A percentile compares a stretch with the other conserved stretches of the same genome.
These are phyloP conservation scores for Maudiozyma serrabonitensis DNA, from an alignment of 805 yeast species.

Conservation along the genomic window DNA sequence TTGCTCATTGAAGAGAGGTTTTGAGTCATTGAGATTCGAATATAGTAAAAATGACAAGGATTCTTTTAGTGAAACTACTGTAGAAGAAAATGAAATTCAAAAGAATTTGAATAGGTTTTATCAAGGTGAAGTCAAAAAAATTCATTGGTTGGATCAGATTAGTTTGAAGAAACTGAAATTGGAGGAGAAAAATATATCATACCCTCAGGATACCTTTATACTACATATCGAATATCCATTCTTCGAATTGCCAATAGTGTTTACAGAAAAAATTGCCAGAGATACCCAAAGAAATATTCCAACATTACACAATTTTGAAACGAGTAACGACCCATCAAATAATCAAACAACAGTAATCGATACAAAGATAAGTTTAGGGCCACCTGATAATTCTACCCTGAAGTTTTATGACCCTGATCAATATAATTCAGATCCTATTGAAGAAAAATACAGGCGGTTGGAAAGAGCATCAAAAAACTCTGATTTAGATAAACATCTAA, in stretches of 20 bases:
- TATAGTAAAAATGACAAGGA: constrained; percentile 5
- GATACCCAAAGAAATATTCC: constrained; percentile 26
- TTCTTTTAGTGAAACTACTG: not conserved
- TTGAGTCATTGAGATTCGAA: constrained; percentile 45
- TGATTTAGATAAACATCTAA: constrained; percentile 70
- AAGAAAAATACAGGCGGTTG: constrained; percentile 71
- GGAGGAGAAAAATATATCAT: constrained; percentile 12
- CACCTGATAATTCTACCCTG: constrained; percentile 24
- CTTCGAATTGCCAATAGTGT: constrained; percentile 66
- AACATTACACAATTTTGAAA: constrained; percentile 37
- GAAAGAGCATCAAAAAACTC: constrained; percentile 76
- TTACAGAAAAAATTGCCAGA: constrained; percentile 43
- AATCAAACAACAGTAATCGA: constrained; percentile 25
- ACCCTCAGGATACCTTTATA: constrained; percentile 25
- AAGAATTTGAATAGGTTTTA: constrained; percentile 50
- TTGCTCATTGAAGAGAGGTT: constrained; percentile 59
- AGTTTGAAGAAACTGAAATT: constrained; percentile 43
- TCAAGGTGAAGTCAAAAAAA: constrained; percentile 49
- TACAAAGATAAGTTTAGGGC: constrained; percentile 20
- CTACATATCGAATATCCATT: constrained; percentile 49
- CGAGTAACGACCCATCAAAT: constrained; percentile 22
- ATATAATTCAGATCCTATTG: constrained; percentile 68
- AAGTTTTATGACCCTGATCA: constrained; percentile 63
- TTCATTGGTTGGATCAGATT: constrained; percentile 68
- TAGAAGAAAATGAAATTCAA: constrained; percentile 34